Conservation (phyloP, 2,329 filamentous ascomycete species). For the Cytospora piceae region DNA sequence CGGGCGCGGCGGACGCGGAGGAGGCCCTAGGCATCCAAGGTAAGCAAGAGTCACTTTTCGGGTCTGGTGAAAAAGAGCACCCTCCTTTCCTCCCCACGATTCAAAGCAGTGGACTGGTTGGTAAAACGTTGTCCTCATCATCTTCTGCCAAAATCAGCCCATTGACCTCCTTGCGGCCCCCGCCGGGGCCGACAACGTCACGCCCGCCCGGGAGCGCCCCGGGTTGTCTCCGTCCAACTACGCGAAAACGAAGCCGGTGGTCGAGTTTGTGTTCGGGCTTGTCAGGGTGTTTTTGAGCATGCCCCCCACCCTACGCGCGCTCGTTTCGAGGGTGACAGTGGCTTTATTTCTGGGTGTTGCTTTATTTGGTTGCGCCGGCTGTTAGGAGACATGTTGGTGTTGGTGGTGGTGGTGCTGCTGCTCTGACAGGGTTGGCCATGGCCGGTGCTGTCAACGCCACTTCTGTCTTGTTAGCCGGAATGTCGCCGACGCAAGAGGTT, state of each 20-base stretch:
- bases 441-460: constrained; percentile 1
- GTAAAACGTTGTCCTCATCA: constrained; percentile 10
- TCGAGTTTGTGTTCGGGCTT: constrained; percentile 17
- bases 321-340: constrained; percentile 30
- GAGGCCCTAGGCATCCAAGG: no score
- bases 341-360: constrained; percentile 26
- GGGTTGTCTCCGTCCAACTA: constrained; percentile 15
- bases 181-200: constrained; percentile 16
- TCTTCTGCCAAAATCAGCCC: constrained; percentile 16
- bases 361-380: constrained; percentile 24
- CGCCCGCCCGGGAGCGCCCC: constrained; percentile 19
- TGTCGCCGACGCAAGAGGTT: background rate
- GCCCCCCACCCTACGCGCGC: constrained; percentile 27
- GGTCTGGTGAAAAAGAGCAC: no score
- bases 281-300: constrained; percentile 28
- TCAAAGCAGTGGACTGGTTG: background rate
- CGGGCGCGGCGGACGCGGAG: no score
- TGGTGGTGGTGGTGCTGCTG: background rate
- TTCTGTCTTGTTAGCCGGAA: background rate
- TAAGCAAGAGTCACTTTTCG: no score
- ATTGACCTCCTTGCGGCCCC: constrained; percentile 22
- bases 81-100: no score
- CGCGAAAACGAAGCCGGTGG: constrained; percentile 25
- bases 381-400: background rate
- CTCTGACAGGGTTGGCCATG: background rate